Conservation (phyloP, 2,329 filamentous ascomycete species). For the Ilyonectria sp. region DNA sequence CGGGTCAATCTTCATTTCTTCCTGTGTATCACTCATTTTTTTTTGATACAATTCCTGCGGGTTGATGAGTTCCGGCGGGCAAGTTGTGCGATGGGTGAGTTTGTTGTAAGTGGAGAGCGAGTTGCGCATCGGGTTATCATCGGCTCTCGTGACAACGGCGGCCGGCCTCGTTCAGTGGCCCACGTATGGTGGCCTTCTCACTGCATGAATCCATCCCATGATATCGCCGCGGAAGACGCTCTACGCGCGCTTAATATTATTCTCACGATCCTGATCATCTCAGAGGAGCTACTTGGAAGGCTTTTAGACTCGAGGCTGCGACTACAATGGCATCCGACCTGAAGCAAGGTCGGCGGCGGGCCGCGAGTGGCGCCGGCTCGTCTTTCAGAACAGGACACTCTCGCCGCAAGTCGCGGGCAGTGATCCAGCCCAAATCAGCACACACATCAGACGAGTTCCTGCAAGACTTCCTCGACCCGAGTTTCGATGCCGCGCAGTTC, state of each 20-base stretch:
- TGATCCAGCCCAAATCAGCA: conserved; percentile 66
- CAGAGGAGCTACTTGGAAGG: neutral
- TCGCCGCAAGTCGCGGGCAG: conserved; percentile 55
- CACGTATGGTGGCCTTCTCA: conserved; percentile 24
- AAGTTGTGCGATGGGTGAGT: conserved; percentile 28
- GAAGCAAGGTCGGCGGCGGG: conserved; percentile 58
- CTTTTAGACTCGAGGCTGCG: neutral
- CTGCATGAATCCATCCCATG: conserved; percentile 14
- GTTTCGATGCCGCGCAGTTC: conserved; percentile 88
- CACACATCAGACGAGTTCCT: conserved; percentile 82
- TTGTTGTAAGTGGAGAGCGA: conserved; percentile 48
- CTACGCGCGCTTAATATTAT: conserved; percentile 6
- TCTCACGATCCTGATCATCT: neutral
- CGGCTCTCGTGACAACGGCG: conserved; percentile 43
- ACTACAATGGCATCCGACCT: conserved; percentile 50
- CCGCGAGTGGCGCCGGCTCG: conserved; percentile 60
- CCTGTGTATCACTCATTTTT: conserved; percentile 61
- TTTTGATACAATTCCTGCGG: conserved; percentile 20
- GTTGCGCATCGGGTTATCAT: conserved; percentile 52
- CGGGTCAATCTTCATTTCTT: conserved; percentile 74
- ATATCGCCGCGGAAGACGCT: conserved; percentile 8
- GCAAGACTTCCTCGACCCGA: conserved; percentile 80
- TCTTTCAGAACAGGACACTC: conserved; percentile 59
- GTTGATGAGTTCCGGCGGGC: conserved; percentile 8
- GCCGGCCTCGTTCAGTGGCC: conserved; percentile 10